Evolutionary conservation across 148 eudicot species (phyloP), one percentile per base, ranked within the genome.

Genomic region (Silene conica): DNA sequence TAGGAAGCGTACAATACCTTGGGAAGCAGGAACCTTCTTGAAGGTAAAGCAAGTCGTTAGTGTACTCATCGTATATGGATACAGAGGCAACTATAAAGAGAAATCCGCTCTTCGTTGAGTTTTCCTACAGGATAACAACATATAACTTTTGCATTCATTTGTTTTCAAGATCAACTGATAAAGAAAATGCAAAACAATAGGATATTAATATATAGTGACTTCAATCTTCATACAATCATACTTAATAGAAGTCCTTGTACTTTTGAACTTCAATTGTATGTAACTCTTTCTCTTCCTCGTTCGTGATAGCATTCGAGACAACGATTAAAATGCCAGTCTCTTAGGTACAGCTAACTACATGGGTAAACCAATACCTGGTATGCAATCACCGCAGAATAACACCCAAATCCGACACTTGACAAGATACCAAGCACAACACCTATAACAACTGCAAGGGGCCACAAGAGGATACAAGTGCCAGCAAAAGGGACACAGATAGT

Each of bases 51-150:
- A 78, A 73, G 16, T 78, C 81, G 23, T 78, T 78, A 19, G 77
- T 78, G 77, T 73, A 78, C 55, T 78, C 81, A 50, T 78, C 81
- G 22, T 73, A 78, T 67, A 78, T 67, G 43, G 77, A 73, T 60
- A 65, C 48, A 67, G 81, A 73, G 46, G 81, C 81, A 59, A 73
- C 58, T 15, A 73, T 73, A 67, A 67, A 78, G 8, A 78, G 56
- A 55, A 78, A 26, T 21, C 80, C 80, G 21, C 63, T 62, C 66
- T 66, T 78, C 28, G 76, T 78, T 18, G 69, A 78, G 72, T 78
- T 73, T 48, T 73, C 81, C 81, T 78, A 50, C 31, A 14, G 9
- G 8, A 13, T 28, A 54, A 60, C 63, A 48, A 25, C 26, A 3
- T 28, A 14, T 48, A 19, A 54, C 13, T 54, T 63, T 16, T 46